Conservation (phyloP, 139 green algal genomes). For the Nannochloris sp. region DNA sequence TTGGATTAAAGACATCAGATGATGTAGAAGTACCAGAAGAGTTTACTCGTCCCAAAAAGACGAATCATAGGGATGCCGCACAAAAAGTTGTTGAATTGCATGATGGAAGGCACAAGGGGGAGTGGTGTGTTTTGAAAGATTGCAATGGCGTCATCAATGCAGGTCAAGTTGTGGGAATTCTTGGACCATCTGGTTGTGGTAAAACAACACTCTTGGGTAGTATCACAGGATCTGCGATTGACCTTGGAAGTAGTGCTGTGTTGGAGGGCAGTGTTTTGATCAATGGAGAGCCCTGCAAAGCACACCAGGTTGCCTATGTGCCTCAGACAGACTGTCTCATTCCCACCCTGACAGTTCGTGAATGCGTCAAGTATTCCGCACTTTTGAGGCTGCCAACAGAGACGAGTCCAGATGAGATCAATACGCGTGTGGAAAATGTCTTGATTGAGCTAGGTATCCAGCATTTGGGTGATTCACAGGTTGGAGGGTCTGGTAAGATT, state of each 20-base stretch:
- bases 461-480: conserved; percentile 30
- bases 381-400: conserved; percentile 40
- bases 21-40: conserved; percentile 1
- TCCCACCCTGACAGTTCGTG: conserved; percentile 59
- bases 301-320: conserved; percentile 46
- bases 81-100: conserved; percentile 16
- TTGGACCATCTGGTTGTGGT: conserved; percentile 48
- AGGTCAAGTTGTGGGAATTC: conserved; percentile 24
- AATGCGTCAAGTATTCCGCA: conserved; percentile 57
- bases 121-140: conserved; percentile 19
- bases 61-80: background rate
- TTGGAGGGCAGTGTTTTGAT: conserved; percentile 17
- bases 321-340: conserved; percentile 65
- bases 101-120: background rate
- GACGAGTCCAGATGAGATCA: conserved; percentile 18
- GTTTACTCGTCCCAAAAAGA: background rate
- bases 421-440: conserved; percentile 27
- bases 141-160: conserved; percentile 7
- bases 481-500: conserved; percentile 32
- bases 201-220: conserved; percentile 63
- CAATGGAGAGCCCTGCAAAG: conserved; percentile 11
- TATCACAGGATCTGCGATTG: conserved; percentile 27
- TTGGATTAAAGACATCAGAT: background rate
- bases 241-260: conserved; percentile 8
- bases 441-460: conserved; percentile 38